phyloP scores from a whole-genome alignment of 139 green algal genomes.

The Diplosphaera chodatii region DNA sequence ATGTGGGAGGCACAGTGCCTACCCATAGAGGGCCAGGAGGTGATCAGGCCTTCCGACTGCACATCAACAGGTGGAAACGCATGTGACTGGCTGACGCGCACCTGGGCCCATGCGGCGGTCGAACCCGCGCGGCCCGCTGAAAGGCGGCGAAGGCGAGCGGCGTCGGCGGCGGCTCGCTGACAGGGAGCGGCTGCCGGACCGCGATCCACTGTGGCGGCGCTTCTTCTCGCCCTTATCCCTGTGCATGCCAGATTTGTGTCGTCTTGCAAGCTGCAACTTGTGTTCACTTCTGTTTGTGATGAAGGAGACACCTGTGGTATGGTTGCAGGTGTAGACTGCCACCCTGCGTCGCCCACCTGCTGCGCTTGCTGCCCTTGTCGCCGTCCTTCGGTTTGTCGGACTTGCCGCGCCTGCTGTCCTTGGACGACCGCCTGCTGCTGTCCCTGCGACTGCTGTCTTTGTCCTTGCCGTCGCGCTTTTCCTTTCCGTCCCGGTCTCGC shows the following conservation, averaged over 20 bases:
- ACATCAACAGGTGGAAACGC: too few relatives aligned
- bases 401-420: not conserved
- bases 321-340: too few relatives aligned
- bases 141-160: not conserved
- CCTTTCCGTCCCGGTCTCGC: not conserved
- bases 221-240: not conserved
- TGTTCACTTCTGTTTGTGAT: too few relatives aligned
- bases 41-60: too few relatives aligned
- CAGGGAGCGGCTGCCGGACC: not conserved
- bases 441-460: not conserved
- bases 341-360: too few relatives aligned
- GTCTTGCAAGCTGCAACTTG: too few relatives aligned
- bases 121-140: not conserved
- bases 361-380: not conserved
- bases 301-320: too few relatives aligned
- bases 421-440: not conserved
- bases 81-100: too few relatives aligned
- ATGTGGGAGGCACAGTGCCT: too few relatives aligned
- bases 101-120: not conserved
- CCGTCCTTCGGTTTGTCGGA: not conserved
- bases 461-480: not conserved
- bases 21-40: too few relatives aligned
- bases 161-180: not conserved
- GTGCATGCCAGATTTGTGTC: too few relatives aligned
- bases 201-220: not conserved